Percentiles rank a stretch among this genome's conserved stretches.
phyloP scores from a whole-genome alignment of 805 yeast species.

The Sungouiella blattae region DNA sequence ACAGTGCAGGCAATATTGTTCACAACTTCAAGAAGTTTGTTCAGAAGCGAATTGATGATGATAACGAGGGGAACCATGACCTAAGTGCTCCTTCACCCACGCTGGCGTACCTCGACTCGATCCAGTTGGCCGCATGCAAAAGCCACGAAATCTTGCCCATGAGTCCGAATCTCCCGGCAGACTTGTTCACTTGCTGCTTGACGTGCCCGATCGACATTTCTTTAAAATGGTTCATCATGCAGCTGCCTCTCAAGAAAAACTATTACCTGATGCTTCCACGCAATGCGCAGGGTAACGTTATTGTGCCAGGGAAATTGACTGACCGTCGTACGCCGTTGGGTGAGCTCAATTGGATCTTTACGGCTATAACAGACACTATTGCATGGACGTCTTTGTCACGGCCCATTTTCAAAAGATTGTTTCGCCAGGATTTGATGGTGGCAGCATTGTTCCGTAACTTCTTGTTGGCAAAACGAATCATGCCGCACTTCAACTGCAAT shows the following conservation, averaged over 20 bases:
- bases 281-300: constrained; percentile 52
- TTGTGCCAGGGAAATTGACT: constrained; percentile 85
- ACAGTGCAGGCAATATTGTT: constrained; percentile 90
- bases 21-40: constrained; percentile 86
- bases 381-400: constrained; percentile 94
- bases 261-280: constrained; percentile 45
- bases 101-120: constrained; percentile 74
- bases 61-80: constrained; percentile 58
- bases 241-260: constrained; percentile 59
- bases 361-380: constrained; percentile 95
- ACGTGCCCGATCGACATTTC: constrained; percentile 96
- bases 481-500: constrained; percentile 91
- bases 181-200: constrained; percentile 89
- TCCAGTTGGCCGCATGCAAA: constrained; percentile 89
- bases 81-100: constrained; percentile 57
- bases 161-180: constrained; percentile 95
- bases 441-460: constrained; percentile 95
- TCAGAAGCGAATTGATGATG: constrained; percentile 85
- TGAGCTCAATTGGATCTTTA: constrained; percentile 94
- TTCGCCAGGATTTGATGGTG: constrained; percentile 93
- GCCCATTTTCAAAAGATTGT: constrained; percentile 81
- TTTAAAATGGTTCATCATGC: constrained; percentile 86
- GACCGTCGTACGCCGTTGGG: constrained; percentile 95
- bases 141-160: constrained; percentile 84
- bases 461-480: constrained; percentile 83